Evolutionary conservation across 2,329 filamentous ascomycete species (phyloP), one percentile per base, ranked within the genome.

Genomic region (Rhynchosporium agropyri): DNA sequence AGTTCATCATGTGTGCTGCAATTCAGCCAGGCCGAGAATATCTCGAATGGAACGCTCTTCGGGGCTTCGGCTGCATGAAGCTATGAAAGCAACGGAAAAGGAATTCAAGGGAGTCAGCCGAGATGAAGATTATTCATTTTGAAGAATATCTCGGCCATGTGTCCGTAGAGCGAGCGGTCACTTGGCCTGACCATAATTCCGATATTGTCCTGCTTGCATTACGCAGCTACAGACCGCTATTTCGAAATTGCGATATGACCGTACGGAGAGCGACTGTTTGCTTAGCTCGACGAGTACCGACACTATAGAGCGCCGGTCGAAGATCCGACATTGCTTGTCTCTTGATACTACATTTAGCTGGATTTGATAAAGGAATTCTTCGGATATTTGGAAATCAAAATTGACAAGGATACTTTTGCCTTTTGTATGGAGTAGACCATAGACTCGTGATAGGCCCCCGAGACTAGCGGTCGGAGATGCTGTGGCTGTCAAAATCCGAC

Each of bases 1-100:
- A 9, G 26, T 59, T 33, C 48, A 33, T 9, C 31, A 28, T 1
- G 12, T 60, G 55, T 48, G 55, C 51, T 28, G 58, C 33, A 63
- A 60, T 54, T 59, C 58, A 54, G 63, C 51, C 58, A 33, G 57
- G 61, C 59, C 61, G 49, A 65, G 61, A 63, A 58, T 49, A n/a
- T 55, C 38, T 33, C 33, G 38, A n/a, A 43, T 29, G 59, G 38
- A 45, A 53, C 45, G 53, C 54, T 58, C 50, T 55, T 48, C 46
- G 58, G 38, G 56, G 56, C 45, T 51, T 59, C 48, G 61, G 54
- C 49, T 62, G 61, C 58, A 61, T 61, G 63, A 49, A 54, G 49
- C 36, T 33, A 40, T 33, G 28, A 53, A 48, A 20, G 60, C 29
- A 33, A 56, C 2, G 48, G 45, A 33, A 50, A 42, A 46, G 54